Evolutionary conservation across 75 land plant genomes (phyloP), one percentile per base, ranked within the genome.

Genomic region (Ceratopteris richardii): DNA sequence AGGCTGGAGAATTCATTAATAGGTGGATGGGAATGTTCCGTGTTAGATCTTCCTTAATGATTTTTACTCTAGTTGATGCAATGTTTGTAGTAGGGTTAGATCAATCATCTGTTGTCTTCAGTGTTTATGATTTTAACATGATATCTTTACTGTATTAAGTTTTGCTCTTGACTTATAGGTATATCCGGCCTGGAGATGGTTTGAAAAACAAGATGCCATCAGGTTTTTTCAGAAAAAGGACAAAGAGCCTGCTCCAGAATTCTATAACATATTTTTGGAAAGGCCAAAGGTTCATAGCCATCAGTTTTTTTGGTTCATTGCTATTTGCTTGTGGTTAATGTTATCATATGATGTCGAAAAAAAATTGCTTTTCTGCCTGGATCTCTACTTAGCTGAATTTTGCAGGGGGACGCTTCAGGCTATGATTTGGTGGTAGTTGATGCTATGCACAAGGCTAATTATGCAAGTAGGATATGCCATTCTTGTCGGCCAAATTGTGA

Each of bases 391-490:
- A 33, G 37, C 37, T 9, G 37, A 33, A 21, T 30, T 39, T 61
- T 58, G 51, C 78, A 95, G 99, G 93, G 97, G 66, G 99, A 95
- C 74, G 83, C 82, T 40, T 83, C 81, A 64, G 99, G 99, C 31
- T 95, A 87, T 87, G 99, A 95, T 69, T 66, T 95, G 40, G 83
- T 95, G 30, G 93, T 95, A 22, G 86, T 95, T 61, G 99, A 95
- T 87, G 97, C 99, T 10, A 95, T 95, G 99, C 99, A 95, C 69
- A 95, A 95, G 44, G 99, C 99, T 56, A 95, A 95, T 56, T 95
- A 84, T 80, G 99, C 97, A 25, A 95, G 97, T 40, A 78, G 99
- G 44, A 88, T 95, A 36, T 95, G 97, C 70, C 99, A 95, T 51
- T 90, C 97, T 3, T 95, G 97, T 60, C 75, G 79, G 56, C 99